These are phyloP conservation scores for Entomortierella lignicola DNA, from an alignment of 192 early-diverging fungal genomes.

Conservation along the genomic window DNA sequence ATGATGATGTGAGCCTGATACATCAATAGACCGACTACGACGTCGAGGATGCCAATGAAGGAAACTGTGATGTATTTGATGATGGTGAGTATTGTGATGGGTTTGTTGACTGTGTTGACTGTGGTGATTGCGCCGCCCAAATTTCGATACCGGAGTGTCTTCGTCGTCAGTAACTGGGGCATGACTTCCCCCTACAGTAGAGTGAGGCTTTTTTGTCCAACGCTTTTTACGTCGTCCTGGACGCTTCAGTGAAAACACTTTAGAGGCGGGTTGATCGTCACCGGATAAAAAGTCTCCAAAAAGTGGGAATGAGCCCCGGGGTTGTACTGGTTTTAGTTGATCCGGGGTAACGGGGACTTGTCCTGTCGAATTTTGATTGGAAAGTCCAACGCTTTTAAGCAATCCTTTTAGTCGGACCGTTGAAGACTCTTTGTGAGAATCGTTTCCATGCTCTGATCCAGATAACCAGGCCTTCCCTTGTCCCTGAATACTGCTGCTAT, in stretches of 20 bases:
- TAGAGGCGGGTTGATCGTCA: conserved; percentile 30
- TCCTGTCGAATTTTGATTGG: conserved; percentile 13
- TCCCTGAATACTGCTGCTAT: not conserved
- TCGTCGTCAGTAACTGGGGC: conserved; percentile 35
- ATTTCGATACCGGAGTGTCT: conserved; percentile 22
- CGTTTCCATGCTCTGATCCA: conserved; percentile 24
- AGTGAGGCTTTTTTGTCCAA: conserved; percentile 21
- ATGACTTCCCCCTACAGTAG: conserved; percentile 1
- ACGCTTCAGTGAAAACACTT: conserved; percentile 13
- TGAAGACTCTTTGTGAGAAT: conserved; percentile 32
- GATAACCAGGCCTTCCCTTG: not conserved
- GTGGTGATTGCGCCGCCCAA: not conserved
- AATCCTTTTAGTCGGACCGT: conserved; percentile 27
- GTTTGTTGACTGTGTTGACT: conserved; percentile 5
- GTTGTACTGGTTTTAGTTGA: too few species aligned
- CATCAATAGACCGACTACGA: conserved; percentile 29
- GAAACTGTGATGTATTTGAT: conserved; percentile 5
- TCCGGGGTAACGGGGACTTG: too few species aligned
- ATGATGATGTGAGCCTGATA: conserved; percentile 3
- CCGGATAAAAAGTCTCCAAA: conserved; percentile 41
- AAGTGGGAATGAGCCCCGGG: conserved; percentile 9
- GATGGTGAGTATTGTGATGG: too few species aligned
- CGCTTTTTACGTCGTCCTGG: conserved; percentile 27
- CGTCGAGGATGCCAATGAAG: conserved; percentile 12
- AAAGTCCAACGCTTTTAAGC: conserved; percentile 38